phyloP scores from a whole-genome alignment of 148 eudicot genomes.

The Bassia scoparia region DNA sequence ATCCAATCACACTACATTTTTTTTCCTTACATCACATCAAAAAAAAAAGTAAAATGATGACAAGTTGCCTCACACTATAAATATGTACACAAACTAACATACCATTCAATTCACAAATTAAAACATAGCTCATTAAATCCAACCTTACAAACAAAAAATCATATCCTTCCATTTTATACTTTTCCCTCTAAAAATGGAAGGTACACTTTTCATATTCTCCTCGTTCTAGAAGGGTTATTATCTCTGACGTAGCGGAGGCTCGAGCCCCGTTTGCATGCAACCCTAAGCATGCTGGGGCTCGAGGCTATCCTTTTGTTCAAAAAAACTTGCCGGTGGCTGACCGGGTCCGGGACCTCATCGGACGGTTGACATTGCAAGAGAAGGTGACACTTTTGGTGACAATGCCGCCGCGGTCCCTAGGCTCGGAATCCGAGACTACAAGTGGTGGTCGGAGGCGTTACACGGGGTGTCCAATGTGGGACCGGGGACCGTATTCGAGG shows the following conservation, averaged over 20 bases:
- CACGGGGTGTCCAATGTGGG: slow-evolving; percentile 93
- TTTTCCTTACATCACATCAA: slow-evolving; percentile 15
- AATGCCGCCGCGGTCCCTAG: slow-evolving; percentile 71
- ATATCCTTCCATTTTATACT: neutral
- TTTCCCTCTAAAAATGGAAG: slow-evolving; percentile 15
- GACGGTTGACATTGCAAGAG: slow-evolving; percentile 67
- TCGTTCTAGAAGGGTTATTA: slow-evolving; percentile 10
- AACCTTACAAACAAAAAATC: neutral
- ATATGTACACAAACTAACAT: neutral
- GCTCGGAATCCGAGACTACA: slow-evolving; percentile 68
- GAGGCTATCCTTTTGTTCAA: slow-evolving; percentile 46
- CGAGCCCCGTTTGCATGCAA: slow-evolving; percentile 72
- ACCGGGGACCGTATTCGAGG: slow-evolving; percentile 79
- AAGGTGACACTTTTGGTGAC: slow-evolving; percentile 57
- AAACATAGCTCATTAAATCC: slow-evolving; percentile 2
- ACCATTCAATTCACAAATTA: slow-evolving; percentile 10
- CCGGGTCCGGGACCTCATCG: slow-evolving; percentile 64
- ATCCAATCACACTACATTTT: slow-evolving; percentile 7
- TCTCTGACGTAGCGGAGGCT: slow-evolving; percentile 12
- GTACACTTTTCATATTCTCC: neutral
- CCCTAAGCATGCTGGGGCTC: slow-evolving; percentile 34
- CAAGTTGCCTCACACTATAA: slow-evolving; percentile 25
- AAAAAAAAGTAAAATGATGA: neutral
- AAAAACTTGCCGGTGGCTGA: slow-evolving; percentile 28
- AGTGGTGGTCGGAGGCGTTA: slow-evolving; percentile 99